Base-by-base conservation (phyloP, 192 early-diverging fungal genomes). In the Irineochytrium annulatum region DNA sequence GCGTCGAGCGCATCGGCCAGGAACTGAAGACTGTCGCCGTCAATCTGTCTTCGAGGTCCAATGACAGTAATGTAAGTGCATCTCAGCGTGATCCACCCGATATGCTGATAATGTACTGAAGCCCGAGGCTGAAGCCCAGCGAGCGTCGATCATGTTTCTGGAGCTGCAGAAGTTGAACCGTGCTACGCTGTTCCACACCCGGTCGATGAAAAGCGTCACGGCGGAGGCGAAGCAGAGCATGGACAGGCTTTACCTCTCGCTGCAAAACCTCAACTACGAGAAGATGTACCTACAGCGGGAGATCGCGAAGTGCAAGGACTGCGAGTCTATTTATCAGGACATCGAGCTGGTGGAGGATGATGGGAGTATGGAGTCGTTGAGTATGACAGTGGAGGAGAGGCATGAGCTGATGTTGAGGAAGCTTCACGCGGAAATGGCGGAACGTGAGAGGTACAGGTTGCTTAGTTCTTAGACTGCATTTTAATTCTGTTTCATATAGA, bases 211-310 rank as follows among this genome's bases (percentile, higher is more conserved):
- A 49, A 57, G 60, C 31, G 43, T 35, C 24, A 85, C 84, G 16
- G 43, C 63, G 41, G 81, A 86, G 41, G 77, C 77, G 28, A 84
- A 84, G 59, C 54, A 51, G 13, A 37, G 41, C 19, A 85, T 86
- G 79, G 82, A 86, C 65, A 55, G 61, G 31, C 51, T 63, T 24
- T 57, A 70, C 22, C 45, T 84, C 14, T 65, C 57, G 6, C 65
- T 83, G 52, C 80, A 82, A 53, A 80, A 84, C 57, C 55, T 78
- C 24, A 67, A 71, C 22, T 86, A 86, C 64, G 84, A 86, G 65
- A 63, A 72, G 28, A 69, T 77, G 20, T 78, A 86, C 51, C 65
- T 84, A 43, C 44, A 77, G 33, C 62, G 71, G 39, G 73, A 82
- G 55, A 84, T 84, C 41, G 75, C 70, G 8, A 78, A 83, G 6